Evolutionary conservation across 192 early-diverging fungal species (phyloP).

Genomic region (Umbelopsis sp.): DNA sequence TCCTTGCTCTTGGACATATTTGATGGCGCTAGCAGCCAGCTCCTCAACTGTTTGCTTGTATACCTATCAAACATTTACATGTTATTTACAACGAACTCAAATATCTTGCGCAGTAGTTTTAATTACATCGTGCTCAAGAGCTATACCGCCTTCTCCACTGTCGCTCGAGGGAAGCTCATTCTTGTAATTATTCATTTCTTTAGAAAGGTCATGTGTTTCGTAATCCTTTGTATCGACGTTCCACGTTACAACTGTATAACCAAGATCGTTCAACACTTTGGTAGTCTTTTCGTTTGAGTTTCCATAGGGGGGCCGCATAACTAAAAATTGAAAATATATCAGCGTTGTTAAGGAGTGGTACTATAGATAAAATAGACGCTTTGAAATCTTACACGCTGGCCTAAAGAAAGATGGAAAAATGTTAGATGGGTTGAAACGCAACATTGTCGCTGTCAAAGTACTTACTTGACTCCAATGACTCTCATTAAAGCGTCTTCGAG

Average conservation of each 20-base stretch:
- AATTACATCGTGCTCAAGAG: slow-evolving; percentile 44
- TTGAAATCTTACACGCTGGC: slow-evolving; percentile 27
- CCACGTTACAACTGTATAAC: slow-evolving; percentile 47
- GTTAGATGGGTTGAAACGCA: neutral
- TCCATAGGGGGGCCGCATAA: slow-evolving; percentile 49
- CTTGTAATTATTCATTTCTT: slow-evolving; percentile 22
- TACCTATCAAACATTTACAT: neutral
- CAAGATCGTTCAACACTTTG: slow-evolving; percentile 20
- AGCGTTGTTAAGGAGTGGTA: neutral
- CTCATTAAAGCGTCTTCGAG: slow-evolving; percentile 30
- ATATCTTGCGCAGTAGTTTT: slow-evolving; percentile 13
- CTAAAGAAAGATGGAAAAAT: neutral
- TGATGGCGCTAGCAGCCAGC: slow-evolving; percentile 43
- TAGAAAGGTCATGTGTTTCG: slow-evolving; percentile 21
- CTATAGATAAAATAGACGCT: neutral
- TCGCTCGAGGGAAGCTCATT: slow-evolving; percentile 11
- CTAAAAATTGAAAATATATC: neutral
- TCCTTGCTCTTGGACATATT: slow-evolving; percentile 30
- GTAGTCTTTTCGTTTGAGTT: slow-evolving; percentile 31
- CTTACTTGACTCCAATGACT: slow-evolving; percentile 26
- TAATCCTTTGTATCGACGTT: slow-evolving; percentile 48
- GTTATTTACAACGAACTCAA: neutral
- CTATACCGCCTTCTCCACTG: slow-evolving; percentile 38
- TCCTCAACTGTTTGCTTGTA: slow-evolving; percentile 41
- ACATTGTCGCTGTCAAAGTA: neutral